Conservation (phyloP, 441 rosid genomes). For the Eutrema salsugineum region DNA sequence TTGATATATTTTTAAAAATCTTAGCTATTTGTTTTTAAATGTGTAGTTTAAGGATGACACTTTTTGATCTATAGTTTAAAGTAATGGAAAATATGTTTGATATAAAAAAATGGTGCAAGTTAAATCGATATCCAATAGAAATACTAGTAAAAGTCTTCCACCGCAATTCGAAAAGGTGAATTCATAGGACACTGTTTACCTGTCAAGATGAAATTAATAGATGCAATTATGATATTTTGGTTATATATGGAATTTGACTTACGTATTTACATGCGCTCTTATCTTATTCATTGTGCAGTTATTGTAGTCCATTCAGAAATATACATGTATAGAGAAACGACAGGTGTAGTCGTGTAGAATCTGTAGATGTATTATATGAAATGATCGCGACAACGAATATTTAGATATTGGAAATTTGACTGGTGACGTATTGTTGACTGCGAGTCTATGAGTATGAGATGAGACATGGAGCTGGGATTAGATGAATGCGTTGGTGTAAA, state of each 20-base stretch:
- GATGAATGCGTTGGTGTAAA: too few species aligned
- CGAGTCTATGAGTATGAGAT: too few species aligned
- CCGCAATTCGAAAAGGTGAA: background rate
- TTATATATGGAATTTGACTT: conserved; percentile 5
- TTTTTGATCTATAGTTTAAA: background rate
- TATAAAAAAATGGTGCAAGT: background rate
- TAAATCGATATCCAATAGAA: background rate
- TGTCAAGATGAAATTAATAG: background rate
- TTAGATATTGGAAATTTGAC: too few species aligned
- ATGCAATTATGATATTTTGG: background rate
- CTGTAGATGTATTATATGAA: background rate
- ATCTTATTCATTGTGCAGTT: background rate
- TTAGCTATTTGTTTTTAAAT: too few species aligned
- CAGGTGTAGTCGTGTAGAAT: background rate
- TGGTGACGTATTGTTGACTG: too few species aligned
- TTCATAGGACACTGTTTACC: background rate
- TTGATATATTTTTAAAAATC: too few species aligned
- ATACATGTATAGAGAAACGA: background rate
- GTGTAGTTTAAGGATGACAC: too few species aligned
- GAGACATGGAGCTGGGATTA: too few species aligned
- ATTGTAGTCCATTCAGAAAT: conserved; percentile 2
- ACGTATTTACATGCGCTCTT: background rate
- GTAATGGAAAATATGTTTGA: background rate
- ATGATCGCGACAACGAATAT: background rate
- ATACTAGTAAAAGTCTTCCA: background rate